phyloP scores from a whole-genome alignment of 257 asterid genomes.

The Gentiana straminea region DNA sequence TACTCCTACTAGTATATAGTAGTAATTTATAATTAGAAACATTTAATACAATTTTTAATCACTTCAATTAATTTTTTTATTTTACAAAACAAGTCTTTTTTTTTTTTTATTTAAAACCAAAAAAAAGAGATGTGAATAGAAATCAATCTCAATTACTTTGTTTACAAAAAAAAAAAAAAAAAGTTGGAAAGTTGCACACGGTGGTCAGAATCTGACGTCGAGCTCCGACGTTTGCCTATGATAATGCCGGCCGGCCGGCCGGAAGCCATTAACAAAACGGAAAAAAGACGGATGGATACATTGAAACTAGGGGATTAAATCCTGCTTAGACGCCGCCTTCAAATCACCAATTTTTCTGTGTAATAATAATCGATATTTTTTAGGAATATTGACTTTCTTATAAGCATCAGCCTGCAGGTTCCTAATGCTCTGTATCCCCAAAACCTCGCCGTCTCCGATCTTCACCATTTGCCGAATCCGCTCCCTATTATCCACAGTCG shows the following conservation, averaged over 20 bases:
- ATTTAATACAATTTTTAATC: no score
- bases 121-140: no score
- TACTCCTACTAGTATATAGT: no score
- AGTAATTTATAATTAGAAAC: no score
- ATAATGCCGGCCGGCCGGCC: not conserved
- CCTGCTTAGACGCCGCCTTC: constrained; percentile 14
- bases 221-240: constrained; percentile 11
- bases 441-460: constrained; percentile 27
- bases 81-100: no score
- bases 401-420: constrained; percentile 22
- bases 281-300: not conserved
- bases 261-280: not conserved
- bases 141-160: no score
- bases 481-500: constrained; percentile 11
- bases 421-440: constrained; percentile 53
- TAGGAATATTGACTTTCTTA: constrained; percentile 4
- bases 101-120: no score
- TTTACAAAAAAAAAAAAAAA: no score
- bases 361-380: constrained; percentile 16
- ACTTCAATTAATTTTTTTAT: no score
- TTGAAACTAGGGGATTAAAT: constrained; percentile 1
- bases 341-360: constrained; percentile 59
- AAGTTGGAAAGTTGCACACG: not conserved
- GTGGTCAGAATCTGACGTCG: constrained; percentile 18
- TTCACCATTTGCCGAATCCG: constrained; percentile 22